Evolutionary conservation across 2,329 filamentous ascomycete genomes (phyloP).

Genomic region (Bipolaris oryzae): DNA sequence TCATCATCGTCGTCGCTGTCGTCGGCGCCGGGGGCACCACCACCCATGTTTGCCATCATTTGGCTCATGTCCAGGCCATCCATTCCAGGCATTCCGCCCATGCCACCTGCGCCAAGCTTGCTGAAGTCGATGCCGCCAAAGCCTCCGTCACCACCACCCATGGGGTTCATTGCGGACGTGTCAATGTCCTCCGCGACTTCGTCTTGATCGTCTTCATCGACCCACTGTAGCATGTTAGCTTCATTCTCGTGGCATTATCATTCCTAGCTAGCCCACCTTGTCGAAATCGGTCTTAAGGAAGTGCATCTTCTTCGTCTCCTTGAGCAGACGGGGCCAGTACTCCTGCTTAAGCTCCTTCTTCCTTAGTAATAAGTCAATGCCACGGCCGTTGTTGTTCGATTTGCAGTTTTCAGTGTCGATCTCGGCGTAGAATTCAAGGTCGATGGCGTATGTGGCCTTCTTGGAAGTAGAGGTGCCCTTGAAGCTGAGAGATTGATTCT

Average conservation of each 20-base stretch:
- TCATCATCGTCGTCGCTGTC: slow-evolving; percentile 65
- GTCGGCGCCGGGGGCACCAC: slow-evolving; percentile 43
- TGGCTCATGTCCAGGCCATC: slow-evolving; percentile 39
- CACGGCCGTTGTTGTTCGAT: slow-evolving; percentile 85
- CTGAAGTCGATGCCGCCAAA: slow-evolving; percentile 93
- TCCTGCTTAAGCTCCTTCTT: slow-evolving; percentile 97
- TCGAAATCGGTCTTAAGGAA: slow-evolving; percentile 99
- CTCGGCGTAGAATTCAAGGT: slow-evolving; percentile 86
- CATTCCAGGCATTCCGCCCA: slow-evolving; percentile 50
- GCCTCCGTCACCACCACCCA: slow-evolving; percentile 64
- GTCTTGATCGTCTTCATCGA: slow-evolving; percentile 98
- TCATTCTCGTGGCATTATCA: background rate
- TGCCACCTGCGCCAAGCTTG: slow-evolving; percentile 69
- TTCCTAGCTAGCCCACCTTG: slow-evolving; percentile 66
- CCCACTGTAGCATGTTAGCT: slow-evolving; percentile 67
- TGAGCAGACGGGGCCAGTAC: slow-evolving; percentile 94
- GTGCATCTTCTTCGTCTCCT: slow-evolving; percentile 87
- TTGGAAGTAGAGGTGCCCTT: slow-evolving; percentile 81
- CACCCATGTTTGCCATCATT: slow-evolving; percentile 44
- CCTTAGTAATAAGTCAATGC: slow-evolving; percentile 86
- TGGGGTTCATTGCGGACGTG: slow-evolving; percentile 61
- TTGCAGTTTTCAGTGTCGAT: slow-evolving; percentile 86
- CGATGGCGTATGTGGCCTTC: slow-evolving; percentile 84
- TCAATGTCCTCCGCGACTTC: slow-evolving; percentile 77
- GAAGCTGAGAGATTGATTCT: slow-evolving; percentile 75